A percentile compares a stretch with the other conserved stretches of the same genome.
Conservation (phyloP, 768 basidiomycete species). For the Cyclocybe aegerita region DNA sequence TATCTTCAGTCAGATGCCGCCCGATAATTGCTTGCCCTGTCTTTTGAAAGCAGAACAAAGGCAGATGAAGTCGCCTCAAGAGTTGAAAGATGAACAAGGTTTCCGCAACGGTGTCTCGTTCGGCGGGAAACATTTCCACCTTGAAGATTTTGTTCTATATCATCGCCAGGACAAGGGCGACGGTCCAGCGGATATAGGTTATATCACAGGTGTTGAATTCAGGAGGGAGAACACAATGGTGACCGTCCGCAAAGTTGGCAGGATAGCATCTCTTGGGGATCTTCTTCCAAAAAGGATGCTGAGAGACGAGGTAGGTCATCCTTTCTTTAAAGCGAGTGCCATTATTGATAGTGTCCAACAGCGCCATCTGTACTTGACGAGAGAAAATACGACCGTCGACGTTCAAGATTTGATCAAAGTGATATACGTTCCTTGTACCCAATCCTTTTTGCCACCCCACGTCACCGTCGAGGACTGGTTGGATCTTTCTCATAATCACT, state of each 20-base stretch:
- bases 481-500: conserved; percentile 51
- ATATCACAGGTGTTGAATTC: conserved; percentile 37
- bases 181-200: conserved; percentile 52
- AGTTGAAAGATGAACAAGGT: conserved; percentile 29
- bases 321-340: neutral
- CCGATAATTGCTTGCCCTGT: conserved; percentile 58
- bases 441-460: conserved; percentile 26
- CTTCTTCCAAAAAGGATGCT: conserved; percentile 37
- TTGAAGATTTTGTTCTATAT: conserved; percentile 60
- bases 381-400: conserved; percentile 34
- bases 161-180: conserved; percentile 36
- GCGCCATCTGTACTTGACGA: conserved; percentile 64
- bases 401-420: conserved; percentile 43
- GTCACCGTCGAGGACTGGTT: conserved; percentile 44
- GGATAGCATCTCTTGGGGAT: conserved; percentile 39
- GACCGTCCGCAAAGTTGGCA: conserved; percentile 46
- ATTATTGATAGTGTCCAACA: conserved; percentile 20
- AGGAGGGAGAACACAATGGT: conserved; percentile 23
- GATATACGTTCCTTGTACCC: conserved; percentile 44
- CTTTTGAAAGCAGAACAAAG: conserved; percentile 28
- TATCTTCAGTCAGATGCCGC: conserved; percentile 28
- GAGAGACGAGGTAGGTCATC: conserved; percentile 55
- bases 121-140: conserved; percentile 52
- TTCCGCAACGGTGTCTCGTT: conserved; percentile 41
- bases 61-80: conserved; percentile 25